These are phyloP conservation scores for Paecilomyces niveus DNA, from an alignment of 2,329 filamentous ascomycete species.

Conservation along the genomic window DNA sequence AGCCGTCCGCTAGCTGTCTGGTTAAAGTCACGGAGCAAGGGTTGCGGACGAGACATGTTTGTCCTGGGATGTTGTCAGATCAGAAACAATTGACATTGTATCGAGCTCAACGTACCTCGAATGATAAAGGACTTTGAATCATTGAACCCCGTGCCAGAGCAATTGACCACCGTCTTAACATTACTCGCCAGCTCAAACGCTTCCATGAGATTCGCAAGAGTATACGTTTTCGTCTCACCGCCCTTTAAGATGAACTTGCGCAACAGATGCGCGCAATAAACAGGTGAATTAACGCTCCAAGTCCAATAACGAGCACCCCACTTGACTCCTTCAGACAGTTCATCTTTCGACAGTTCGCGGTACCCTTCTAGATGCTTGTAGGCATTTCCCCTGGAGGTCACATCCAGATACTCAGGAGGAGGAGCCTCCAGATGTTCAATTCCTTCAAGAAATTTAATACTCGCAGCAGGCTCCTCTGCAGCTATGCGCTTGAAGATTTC, in stretches of 20 bases:
- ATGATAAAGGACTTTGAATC: constrained; percentile 39
- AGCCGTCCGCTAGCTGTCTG: constrained; percentile 55
- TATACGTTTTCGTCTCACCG: constrained; percentile 23
- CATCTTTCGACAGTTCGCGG: constrained; percentile 17
- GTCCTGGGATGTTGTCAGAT: constrained; percentile 19
- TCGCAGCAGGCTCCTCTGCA: constrained; percentile 24
- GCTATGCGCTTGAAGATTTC: constrained; percentile 30
- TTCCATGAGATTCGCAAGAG: constrained; percentile 22
- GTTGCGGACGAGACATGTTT: constrained; percentile 43
- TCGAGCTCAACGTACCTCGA: constrained; percentile 21
- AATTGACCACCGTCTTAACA: constrained; percentile 37
- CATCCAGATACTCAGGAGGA: constrained; percentile 25
- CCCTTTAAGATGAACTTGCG: constrained; percentile 34
- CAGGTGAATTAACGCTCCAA: constrained; percentile 37
- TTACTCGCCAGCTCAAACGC: constrained; percentile 29
- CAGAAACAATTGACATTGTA: not conserved
- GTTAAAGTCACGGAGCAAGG: constrained; percentile 45
- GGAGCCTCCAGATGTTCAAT: constrained; percentile 38
- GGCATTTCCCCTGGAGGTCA: constrained; percentile 12
- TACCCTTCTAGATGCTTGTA: constrained; percentile 31
- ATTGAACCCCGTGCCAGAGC: constrained; percentile 36
- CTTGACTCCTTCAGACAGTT: constrained; percentile 27
- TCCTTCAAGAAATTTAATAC: constrained; percentile 30
- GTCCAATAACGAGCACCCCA: constrained; percentile 37
- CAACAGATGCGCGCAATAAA: constrained; percentile 37